Evolutionary conservation across 768 basidiomycete genomes (phyloP), one percentile per base, ranked within the genome.

Genomic region (Mycena crocata): DNA sequence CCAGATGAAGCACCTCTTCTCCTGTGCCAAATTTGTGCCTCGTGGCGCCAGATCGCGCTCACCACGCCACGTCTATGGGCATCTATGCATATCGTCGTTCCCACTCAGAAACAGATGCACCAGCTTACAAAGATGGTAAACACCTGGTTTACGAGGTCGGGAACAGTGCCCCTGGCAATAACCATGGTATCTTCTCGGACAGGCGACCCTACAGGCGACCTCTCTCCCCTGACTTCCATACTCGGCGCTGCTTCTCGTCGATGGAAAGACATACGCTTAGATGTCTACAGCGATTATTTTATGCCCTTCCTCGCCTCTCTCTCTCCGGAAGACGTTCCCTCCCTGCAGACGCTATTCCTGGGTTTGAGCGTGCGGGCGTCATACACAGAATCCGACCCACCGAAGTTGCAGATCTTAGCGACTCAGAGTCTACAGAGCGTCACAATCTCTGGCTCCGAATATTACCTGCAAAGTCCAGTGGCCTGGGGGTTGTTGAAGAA

Each of bases 41-140:
- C 52, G 8, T 77, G 75, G 76, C 67, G 74, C 23, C 66, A 63
- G 15, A 62, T 76, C 4, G 74, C 74, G 17, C 17, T 77, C n/a
- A 46, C 57, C 7, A 72, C 65, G 9, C 76, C 75, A 12, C 62
- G 72, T 28, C 46, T 76, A 31, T 76, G 75, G 75, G 72, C 74
- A 35, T 73, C 71, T 23, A 34, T 76, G 2, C 52, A 55, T 23
- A 37, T 55, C n/a, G 24, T 10, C 15, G 28, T 55, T 19, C 52
- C 52, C 3, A 7, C 48, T 3, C n/a, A 48, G 46, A 2, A 24
- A 21, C 26, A 15, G 26, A 6, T 45, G 21, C 5, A 45, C n/a
- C n/a, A 7, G 7, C 13, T 45, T 45, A 26, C 24, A 14, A 14
- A 6, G 7, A 6, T 7, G n/a, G 44, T 45, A 45, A 24, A 10